A percentile compares a stretch with the other conserved stretches of the same genome.
These are phyloP conservation scores for Pseudogymnoascus sp. DNA, from an alignment of 2,329 filamentous ascomycete genomes.

Conservation along the genomic window DNA sequence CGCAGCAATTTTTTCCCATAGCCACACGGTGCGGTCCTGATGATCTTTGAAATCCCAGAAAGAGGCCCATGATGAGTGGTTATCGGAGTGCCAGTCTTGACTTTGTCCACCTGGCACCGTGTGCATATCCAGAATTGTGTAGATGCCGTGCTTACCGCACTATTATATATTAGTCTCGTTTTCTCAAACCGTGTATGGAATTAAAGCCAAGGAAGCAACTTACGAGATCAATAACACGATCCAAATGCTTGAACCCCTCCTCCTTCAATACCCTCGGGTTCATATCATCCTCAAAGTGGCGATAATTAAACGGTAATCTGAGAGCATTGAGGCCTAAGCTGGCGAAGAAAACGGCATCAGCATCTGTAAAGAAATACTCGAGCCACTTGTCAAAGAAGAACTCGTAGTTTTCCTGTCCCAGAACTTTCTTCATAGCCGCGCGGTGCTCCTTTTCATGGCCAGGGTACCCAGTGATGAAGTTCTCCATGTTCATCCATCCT, in stretches of 20 bases:
- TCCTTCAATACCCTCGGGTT: slow-evolving; percentile 37
- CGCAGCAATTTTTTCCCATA: slow-evolving; percentile 39
- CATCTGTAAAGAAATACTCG: slow-evolving; percentile 40
- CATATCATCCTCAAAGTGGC: slow-evolving; percentile 40
- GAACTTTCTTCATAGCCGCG: slow-evolving; percentile 35
- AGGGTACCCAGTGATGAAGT: slow-evolving; percentile 43
- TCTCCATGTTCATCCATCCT: slow-evolving; percentile 31
- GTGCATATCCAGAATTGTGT: slow-evolving; percentile 43
- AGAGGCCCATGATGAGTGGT: slow-evolving; percentile 35
- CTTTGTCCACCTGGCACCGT: slow-evolving; percentile 41
- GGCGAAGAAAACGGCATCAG: slow-evolving; percentile 40
- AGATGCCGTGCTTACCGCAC: slow-evolving; percentile 36
- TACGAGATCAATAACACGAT: slow-evolving; percentile 35
- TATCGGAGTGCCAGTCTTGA: slow-evolving; percentile 43
- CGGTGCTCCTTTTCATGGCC: slow-evolving; percentile 40
- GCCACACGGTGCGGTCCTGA: slow-evolving; percentile 40
- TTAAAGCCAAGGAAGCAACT: neutral
- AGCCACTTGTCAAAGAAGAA: slow-evolving; percentile 42
- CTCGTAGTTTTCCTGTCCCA: slow-evolving; percentile 38
- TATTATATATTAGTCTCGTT: neutral
- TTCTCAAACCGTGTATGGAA: slow-evolving; percentile 14
- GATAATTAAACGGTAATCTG: slow-evolving; percentile 33
- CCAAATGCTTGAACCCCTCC: slow-evolving; percentile 38
- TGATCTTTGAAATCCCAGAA: slow-evolving; percentile 44
- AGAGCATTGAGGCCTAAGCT: slow-evolving; percentile 39